Base-by-base conservation (phyloP, 345 rosid species). In the Bruguiera sexangula region DNA sequence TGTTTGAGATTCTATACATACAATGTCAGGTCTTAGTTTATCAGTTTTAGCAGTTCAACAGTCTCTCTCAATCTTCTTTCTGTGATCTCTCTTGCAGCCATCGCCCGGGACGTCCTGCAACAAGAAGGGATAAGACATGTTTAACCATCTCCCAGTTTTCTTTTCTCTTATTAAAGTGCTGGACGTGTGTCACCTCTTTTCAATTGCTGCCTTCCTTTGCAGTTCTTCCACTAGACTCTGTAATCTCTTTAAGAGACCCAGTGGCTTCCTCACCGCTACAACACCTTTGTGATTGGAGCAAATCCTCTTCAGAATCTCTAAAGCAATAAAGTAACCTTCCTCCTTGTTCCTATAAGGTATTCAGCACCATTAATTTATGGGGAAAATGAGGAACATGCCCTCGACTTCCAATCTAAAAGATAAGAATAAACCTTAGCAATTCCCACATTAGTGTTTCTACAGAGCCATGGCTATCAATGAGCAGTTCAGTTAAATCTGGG, bases 271-370 rank as follows among this genome's bases (percentile, higher is more conserved):
- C 69, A 91, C 65, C 53, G 84, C 78, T 68, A 83, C 83, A 19
- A 70, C 69, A 37, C 96, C 96, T 77, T 83, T 81, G 9, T 43
- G 70, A 26, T 75, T 81, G 5, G 67, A 77, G 70, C 92, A 85
- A 13, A 94, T 88, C 84, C 80, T 89, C 80, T 80, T 88, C 80
- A 91, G 46, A 69, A 92, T 79, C 64, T 85, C 87, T 36, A 87
- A 76, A 58, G 93, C 96, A 59, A 88, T 84, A 75, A 89, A 95
- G 69, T 80, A 89, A 19, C 89, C 91, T 65, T 91, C 93, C 63
- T 94, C 99, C 80, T 90, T 92, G 87, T 87, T 95, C 89, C 99
- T 94, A 82, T 53, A 68, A 77, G 70, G 24, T 31, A 26, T n/a
- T 36, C 6, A 29, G 16, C 24, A 68, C 20, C 60, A 50, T 62